Base-by-base conservation (phyloP, 164 flowering plant genomes). In the Stephania yunnanensis region DNA sequence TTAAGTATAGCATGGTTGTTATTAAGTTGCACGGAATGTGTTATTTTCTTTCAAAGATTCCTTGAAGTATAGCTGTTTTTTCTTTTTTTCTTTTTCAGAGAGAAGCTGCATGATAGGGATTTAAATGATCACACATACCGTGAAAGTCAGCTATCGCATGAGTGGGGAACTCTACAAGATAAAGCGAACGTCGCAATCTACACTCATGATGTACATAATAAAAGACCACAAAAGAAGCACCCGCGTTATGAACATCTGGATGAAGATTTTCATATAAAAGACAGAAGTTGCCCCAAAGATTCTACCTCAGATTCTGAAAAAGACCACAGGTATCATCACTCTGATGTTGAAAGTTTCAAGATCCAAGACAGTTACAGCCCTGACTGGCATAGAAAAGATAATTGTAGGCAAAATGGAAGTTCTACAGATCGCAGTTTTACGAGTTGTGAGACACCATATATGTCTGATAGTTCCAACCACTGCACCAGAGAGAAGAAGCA, bases 261-360 rank as follows among this genome's bases (percentile, higher is more conserved):
- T 68, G 81, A 82, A 53, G 88, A 80, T 77, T 31, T 64, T 65
- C 53, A 17, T 69, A 67, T 77, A 5, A 58, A 50, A 61, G 82
- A 81, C 25, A 77, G 70, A 55, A 82, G 82, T 68, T 74, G 55
- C 72, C 77, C 72, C 68, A 82, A 83, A 73, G 80, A 44, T 74
- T 76, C 78, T 75, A 77, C 82, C 64, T 75, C 84, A 4, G 58
- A 70, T 70, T 46, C 76, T 75, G 80, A 79, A 74, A 85, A 84
- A 76, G 86, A 85, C 58, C 76, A 48, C 50, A 79, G 71, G 77
- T 50, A 76, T 9, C 52, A 66, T 77, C 79, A 75, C 50, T 70
- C 79, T 7, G 91, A 83, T 64, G 84, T 77, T 77, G 82, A 86
- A 64, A 76, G 75, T 77, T 83, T 86, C 36, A 87, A 79, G 69